Base-by-base conservation (phyloP, 2,329 filamentous ascomycete genomes). In the Coniochaeta sp. region DNA sequence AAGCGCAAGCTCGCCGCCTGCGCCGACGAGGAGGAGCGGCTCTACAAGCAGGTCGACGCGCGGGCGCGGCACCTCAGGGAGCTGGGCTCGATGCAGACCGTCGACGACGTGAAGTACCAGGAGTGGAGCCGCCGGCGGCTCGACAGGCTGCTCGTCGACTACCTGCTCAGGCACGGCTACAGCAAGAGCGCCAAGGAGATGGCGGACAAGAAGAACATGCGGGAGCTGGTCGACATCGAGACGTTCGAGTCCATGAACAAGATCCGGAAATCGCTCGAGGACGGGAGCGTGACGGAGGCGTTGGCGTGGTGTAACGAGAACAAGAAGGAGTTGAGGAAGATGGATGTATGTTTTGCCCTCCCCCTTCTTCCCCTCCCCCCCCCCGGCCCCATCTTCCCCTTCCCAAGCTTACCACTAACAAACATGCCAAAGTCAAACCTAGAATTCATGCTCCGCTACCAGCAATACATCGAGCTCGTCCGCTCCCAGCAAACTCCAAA, bases 91-190 rank as follows among this genome's bases (percentile, higher is more conserved):
- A 89, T 97, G 61, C 81, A 86, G 52, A 88, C 83, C 55, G 76
- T 96, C 55, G 87, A 90, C 50, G 94, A 99, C 65, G 90, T 95
- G 60, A 90, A 90, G 64, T 99, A 97, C 70, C 92, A 97, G 64
- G 76, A 81, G 52, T 99, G 94, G 94, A 89, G 87, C 55, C 82
- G 89, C 51, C 82, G 82, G 33, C 78, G 94, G 20, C 75, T 99
- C 42, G 87, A 96, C 68, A 78, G 94, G 16, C 72, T 97, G 53
- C 71, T 99, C 47, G 88, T 95, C n/a, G 94, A 99, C 65, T 95
- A 96, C 67, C 77, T 99, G 58, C 73, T 97, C 48, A 81, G 94
- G 8, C 85, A 86, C 55, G 92, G 92, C 3, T 96, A 92, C 64
- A 81, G 81, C 16, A 81, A 87, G 20, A 94, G 85, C 59, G 94